phyloP scores from a whole-genome alignment of 2,329 filamentous ascomycete genomes.

The Hirsutella thompsonii region DNA sequence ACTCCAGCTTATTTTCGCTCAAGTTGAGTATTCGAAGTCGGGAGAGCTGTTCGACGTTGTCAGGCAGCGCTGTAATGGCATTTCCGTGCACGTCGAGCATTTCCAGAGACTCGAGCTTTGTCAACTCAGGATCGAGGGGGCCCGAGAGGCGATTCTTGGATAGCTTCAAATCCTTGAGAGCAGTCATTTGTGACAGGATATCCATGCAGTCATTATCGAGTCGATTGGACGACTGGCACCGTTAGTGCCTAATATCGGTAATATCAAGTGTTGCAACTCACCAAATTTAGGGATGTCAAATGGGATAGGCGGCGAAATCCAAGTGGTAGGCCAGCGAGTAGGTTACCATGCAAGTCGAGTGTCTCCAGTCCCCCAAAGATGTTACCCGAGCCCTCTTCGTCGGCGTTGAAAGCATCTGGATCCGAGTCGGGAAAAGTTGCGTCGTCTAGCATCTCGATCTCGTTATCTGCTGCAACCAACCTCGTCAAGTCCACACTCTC shows the following conservation, averaged over 20 bases:
- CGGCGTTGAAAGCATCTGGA: conserved; percentile 42
- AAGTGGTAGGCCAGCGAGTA: conserved; percentile 56
- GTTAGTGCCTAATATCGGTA: conserved; percentile 10
- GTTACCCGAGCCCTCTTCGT: conserved; percentile 54
- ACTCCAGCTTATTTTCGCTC: conserved; percentile 62
- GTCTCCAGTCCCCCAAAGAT: conserved; percentile 74
- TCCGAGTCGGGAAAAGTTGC: conserved; percentile 64
- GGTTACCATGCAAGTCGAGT: conserved; percentile 78
- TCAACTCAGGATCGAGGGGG: conserved; percentile 49
- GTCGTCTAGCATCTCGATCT: conserved; percentile 62
- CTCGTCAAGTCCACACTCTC: conserved; percentile 80
- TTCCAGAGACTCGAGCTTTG: conserved; percentile 57
- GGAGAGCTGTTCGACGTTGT: conserved; percentile 50
- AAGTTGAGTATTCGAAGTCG: conserved; percentile 67
- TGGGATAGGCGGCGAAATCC: conserved; percentile 62
- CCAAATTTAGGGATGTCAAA: conserved; percentile 72
- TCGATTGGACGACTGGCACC: conserved; percentile 59
- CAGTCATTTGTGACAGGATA: conserved; percentile 58
- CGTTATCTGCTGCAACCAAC: conserved; percentile 82
- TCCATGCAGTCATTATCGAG: conserved; percentile 61
- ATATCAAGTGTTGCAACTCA: conserved; percentile 25
- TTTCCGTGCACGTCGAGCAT: conserved; percentile 74
- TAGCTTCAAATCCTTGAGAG: conserved; percentile 68
- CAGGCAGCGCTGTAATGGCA: conserved; percentile 57
- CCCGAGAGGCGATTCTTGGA: conserved; percentile 66